These are phyloP conservation scores for Seiridium unicorne DNA, from an alignment of 2,329 filamentous ascomycete species.

Conservation along the genomic window DNA sequence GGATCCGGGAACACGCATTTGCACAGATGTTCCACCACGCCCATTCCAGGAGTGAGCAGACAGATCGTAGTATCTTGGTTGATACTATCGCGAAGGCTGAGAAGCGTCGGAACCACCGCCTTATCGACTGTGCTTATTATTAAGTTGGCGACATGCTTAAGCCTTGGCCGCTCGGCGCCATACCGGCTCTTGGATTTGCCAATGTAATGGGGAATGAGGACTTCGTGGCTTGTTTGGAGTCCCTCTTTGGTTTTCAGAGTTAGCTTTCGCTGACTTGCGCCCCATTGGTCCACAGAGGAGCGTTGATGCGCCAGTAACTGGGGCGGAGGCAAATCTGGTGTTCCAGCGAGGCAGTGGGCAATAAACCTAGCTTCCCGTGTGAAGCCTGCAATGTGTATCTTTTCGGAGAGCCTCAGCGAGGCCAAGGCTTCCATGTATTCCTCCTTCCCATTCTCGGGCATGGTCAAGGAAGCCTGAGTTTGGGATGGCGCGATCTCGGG, in stretches of 20 bases:
- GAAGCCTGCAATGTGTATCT: conserved; percentile 61
- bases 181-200: neutral
- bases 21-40: conserved; percentile 77
- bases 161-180: neutral
- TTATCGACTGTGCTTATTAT: conserved; percentile 18
- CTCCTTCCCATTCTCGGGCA: neutral
- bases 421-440: conserved; percentile 1
- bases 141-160: conserved; percentile 18
- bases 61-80: conserved; percentile 68
- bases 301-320: conserved; percentile 59
- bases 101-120: conserved; percentile 16
- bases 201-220: conserved; percentile 22
- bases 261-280: conserved; percentile 40
- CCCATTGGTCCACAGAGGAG: conserved; percentile 42
- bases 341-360: conserved; percentile 60
- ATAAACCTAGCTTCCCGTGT: conserved; percentile 65
- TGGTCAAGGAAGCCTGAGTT: neutral
- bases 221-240: conserved; percentile 18
- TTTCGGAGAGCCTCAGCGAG: conserved; percentile 32
- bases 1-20: conserved; percentile 67
- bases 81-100: conserved; percentile 20
- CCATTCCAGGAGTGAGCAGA: conserved; percentile 79
- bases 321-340: conserved; percentile 60
- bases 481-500: conserved; percentile 1
- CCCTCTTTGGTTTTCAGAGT: conserved; percentile 40